Percentiles rank a stretch among this genome's conserved stretches.
Conservation (phyloP, 2,329 filamentous ascomycete genomes). For the Thermochaetoides dissita region DNA sequence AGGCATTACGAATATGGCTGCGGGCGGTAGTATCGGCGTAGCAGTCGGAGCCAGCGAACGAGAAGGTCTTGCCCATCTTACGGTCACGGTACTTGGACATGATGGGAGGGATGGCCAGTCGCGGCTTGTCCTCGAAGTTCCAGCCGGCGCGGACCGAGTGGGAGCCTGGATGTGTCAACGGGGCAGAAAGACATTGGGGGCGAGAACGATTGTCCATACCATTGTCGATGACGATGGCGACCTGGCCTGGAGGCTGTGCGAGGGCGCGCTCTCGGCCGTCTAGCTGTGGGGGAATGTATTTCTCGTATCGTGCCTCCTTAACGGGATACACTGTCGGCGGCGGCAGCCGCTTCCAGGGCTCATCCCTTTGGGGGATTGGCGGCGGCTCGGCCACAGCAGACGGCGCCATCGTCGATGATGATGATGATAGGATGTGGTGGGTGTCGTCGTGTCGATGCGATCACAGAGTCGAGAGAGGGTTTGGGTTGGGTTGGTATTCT, state of each 20-base stretch:
- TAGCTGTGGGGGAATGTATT: slow-evolving; percentile 35
- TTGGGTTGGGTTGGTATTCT: no score
- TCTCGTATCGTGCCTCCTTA: slow-evolving; percentile 48
- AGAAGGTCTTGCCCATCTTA: slow-evolving; percentile 81
- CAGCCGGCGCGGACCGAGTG: slow-evolving; percentile 83
- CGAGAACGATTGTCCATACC: slow-evolving; percentile 37
- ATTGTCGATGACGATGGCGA: slow-evolving; percentile 95
- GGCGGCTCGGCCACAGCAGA: slow-evolving; percentile 34
- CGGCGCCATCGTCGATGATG: slow-evolving; percentile 31
- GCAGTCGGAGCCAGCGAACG: slow-evolving; percentile 83
- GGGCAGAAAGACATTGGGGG: not conserved
- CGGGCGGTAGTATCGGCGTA: slow-evolving; percentile 88
- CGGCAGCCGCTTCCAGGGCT: slow-evolving; percentile 31
- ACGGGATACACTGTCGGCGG: slow-evolving; percentile 45
- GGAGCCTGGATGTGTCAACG: slow-evolving; percentile 46
- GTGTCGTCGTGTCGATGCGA: no score
- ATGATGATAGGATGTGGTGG: no score
- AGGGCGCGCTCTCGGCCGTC: slow-evolving; percentile 61
- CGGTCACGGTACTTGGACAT: slow-evolving; percentile 93
- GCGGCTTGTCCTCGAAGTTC: slow-evolving; percentile 79
- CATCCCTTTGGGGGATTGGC: slow-evolving; percentile 21
- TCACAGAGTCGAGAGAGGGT: no score
- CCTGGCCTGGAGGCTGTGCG: slow-evolving; percentile 36
- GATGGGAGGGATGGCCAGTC: slow-evolving; percentile 69
- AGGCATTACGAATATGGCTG: slow-evolving; percentile 79